These are phyloP conservation scores for Dothideomycetes sp. DNA, from an alignment of 2,329 filamentous ascomycete genomes.

Conservation along the genomic window DNA sequence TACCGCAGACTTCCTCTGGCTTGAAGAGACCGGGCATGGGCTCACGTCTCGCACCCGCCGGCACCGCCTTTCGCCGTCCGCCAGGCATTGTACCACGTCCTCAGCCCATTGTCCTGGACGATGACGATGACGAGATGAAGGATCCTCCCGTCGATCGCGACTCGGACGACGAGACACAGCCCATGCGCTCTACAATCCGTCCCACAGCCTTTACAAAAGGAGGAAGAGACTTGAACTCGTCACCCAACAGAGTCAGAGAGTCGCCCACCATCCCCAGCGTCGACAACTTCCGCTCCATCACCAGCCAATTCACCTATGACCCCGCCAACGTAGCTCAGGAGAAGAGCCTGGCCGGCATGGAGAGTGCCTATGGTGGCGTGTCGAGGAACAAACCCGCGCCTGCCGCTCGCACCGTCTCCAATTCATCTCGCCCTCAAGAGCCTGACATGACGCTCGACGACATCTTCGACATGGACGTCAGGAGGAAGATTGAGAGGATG, in stretches of 20 bases:
- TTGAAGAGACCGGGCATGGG: slow-evolving; percentile 30
- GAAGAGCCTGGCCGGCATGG: slow-evolving; percentile 27
- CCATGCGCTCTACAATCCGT: slow-evolving; percentile 45
- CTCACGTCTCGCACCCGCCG: slow-evolving; percentile 61
- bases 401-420: slow-evolving; percentile 14
- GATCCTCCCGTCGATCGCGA: slow-evolving; percentile 17
- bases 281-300: slow-evolving; percentile 14
- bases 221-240: slow-evolving; percentile 20
- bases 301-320: slow-evolving; percentile 16
- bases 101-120: slow-evolving; percentile 10
- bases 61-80: slow-evolving; percentile 54
- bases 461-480: slow-evolving; percentile 38
- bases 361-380: slow-evolving; percentile 25
- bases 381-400: slow-evolving; percentile 17
- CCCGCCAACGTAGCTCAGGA: slow-evolving; percentile 1
- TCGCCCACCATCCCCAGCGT: slow-evolving; percentile 13
- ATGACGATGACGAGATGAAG: slow-evolving; percentile 32
- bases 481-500: slow-evolving; percentile 43
- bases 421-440: slow-evolving; percentile 29
- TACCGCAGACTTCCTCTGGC: slow-evolving; percentile 10
- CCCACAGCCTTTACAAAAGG: slow-evolving; percentile 45
- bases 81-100: slow-evolving; percentile 14
- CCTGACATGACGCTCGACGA: slow-evolving; percentile 35
- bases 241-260: slow-evolving; percentile 18
- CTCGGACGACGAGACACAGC: slow-evolving; percentile 21